These are phyloP conservation scores for Syzygium syzygioides DNA, from an alignment of 441 rosid genomes.

Conservation along the genomic window DNA sequence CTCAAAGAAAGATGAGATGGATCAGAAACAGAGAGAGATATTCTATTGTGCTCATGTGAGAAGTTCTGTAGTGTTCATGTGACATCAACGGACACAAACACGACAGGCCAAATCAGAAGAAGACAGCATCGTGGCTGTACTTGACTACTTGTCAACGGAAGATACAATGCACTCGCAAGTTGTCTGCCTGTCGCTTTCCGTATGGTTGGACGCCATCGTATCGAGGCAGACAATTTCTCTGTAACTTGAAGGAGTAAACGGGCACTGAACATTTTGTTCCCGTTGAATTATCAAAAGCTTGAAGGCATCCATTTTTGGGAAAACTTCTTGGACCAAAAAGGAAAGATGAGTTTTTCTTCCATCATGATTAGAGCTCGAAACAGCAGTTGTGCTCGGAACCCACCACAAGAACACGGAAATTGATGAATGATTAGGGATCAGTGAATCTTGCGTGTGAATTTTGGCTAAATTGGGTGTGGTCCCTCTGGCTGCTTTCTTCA, in stretches of 20 bases:
- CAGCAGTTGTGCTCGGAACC: not conserved
- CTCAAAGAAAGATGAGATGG: not conserved
- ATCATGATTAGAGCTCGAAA: not conserved
- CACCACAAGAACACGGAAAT: not conserved
- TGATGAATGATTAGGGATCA: not conserved
- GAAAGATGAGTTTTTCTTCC: not conserved
- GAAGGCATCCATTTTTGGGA: not conserved
- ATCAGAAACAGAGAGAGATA: not conserved
- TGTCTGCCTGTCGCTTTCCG: not conserved
- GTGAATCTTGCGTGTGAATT: not conserved
- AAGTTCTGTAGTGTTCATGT: not conserved
- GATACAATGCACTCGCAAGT: not conserved
- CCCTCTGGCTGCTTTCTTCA: not conserved
- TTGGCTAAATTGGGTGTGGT: not conserved
- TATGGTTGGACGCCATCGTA: not conserved
- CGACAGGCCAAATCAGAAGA: not conserved
- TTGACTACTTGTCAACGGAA: fast-evolving
- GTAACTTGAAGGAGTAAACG: not conserved
- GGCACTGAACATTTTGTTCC: not conserved
- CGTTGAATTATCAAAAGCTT: not conserved
- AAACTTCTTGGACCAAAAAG: not conserved
- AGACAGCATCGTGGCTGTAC: not conserved
- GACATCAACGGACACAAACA: not conserved
- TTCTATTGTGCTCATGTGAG: not conserved
- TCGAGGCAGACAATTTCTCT: not conserved